Evolutionary conservation across 805 yeast genomes (phyloP).

Genomic region (Myxozyma vanderwaltii): DNA sequence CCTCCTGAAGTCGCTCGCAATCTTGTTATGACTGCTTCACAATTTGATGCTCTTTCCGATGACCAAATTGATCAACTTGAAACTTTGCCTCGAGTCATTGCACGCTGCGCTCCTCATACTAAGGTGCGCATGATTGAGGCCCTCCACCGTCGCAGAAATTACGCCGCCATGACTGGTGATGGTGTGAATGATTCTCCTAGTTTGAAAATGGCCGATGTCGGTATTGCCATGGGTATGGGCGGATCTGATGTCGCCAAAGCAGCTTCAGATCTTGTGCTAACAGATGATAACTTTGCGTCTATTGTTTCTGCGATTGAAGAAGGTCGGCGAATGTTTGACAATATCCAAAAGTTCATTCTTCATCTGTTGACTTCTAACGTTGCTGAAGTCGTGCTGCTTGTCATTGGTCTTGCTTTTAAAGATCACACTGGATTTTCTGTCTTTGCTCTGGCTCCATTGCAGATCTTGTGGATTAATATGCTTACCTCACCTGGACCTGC

Average conservation of each 20-base stretch:
- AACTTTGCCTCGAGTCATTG: conserved; percentile 73
- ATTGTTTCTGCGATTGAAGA: conserved; percentile 77
- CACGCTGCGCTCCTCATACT: conserved; percentile 81
- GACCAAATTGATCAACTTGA: conserved; percentile 64
- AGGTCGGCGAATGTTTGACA: conserved; percentile 77
- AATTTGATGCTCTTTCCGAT: conserved; percentile 66
- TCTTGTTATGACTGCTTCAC: conserved; percentile 66
- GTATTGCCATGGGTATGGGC: conserved; percentile 80
- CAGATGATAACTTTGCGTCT: conserved; percentile 79
- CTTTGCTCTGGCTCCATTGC: conserved; percentile 79
- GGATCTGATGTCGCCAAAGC: conserved; percentile 87
- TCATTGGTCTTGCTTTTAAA: conserved; percentile 73
- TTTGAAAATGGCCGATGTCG: conserved; percentile 74
- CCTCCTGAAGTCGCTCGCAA: conserved; percentile 40
- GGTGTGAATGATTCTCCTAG: conserved; percentile 84
- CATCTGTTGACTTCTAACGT: conserved; percentile 74
- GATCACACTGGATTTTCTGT: conserved; percentile 68
- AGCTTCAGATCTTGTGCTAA: conserved; percentile 73
- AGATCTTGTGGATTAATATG: conserved; percentile 77
- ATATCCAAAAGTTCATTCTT: conserved; percentile 75
- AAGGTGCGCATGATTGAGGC: conserved; percentile 83
- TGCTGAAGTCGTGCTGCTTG: conserved; percentile 65
- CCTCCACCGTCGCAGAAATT: conserved; percentile 59
- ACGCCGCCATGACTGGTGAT: conserved; percentile 82
- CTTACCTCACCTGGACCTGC: conserved; percentile 82